These are phyloP conservation scores for Fusarium proliferatum DNA, from an alignment of 2,329 filamentous ascomycete genomes.

Conservation along the genomic window DNA sequence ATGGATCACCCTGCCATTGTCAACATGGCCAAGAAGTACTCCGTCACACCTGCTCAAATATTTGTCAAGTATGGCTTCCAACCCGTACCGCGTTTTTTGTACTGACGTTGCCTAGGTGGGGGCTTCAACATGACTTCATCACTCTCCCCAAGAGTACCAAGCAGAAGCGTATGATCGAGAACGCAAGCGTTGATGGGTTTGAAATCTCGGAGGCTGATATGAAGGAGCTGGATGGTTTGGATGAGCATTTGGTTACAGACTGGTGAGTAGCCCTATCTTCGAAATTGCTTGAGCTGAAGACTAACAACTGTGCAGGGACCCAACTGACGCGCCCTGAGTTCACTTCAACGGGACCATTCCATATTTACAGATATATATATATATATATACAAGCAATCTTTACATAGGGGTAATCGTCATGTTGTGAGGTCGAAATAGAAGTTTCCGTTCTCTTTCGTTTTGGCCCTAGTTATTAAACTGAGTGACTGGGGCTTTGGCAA, in stretches of 20 bases:
- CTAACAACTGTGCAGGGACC: constrained; percentile 43
- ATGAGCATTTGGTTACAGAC: constrained; percentile 80
- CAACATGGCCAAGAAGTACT: constrained; percentile 73
- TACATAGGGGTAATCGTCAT: rapidly evolving
- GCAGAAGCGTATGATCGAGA: constrained; percentile 71
- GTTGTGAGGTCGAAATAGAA: background rate
- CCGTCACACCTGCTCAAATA: constrained; percentile 77
- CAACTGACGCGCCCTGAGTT: constrained; percentile 44
- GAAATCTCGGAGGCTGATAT: constrained; percentile 73
- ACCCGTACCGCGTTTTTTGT: background rate
- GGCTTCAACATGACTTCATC: constrained; percentile 78
- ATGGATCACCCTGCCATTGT: constrained; percentile 75
- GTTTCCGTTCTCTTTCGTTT: background rate
- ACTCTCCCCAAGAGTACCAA: constrained; percentile 79
- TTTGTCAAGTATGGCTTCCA: constrained; percentile 63
- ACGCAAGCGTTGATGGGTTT: constrained; percentile 70
- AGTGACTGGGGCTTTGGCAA: rapidly evolving
- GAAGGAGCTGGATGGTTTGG: constrained; percentile 69
- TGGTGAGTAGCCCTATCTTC: constrained; percentile 54
- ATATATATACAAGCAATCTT: background rate
- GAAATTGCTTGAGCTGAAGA: background rate
- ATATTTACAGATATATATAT: background rate
- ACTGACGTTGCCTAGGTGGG: constrained; percentile 66
- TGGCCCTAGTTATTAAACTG: background rate
- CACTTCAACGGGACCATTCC: background rate